Base-by-base conservation (phyloP, 2,329 filamentous ascomycete species). In the Dryadomyces quercivorus region DNA sequence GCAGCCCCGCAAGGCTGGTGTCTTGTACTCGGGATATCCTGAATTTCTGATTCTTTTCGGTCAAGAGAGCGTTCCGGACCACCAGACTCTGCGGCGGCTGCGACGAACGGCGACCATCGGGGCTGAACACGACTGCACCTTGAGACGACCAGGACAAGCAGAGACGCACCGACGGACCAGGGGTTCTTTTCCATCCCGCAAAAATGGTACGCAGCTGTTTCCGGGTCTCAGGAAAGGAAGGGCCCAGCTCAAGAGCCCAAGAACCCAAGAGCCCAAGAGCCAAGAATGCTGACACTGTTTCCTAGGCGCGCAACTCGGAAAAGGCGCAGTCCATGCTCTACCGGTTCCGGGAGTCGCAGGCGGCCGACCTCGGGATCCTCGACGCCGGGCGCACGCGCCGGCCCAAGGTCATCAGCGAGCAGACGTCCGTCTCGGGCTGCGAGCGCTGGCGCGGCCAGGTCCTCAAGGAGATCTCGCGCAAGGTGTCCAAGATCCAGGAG, bases 241-340 rank as follows among this genome's bases (percentile, higher is more conserved):
- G 26, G 8, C 26, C n/a, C n/a, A n/a, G n/a, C n/a, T n/a, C n/a
- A n/a, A n/a, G n/a, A n/a, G n/a, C n/a, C n/a, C n/a, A n/a, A n/a
- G n/a, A n/a, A n/a, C n/a, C n/a, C n/a, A n/a, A n/a, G n/a, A n/a
- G n/a, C n/a, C n/a, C n/a, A n/a, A n/a, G n/a, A n/a, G n/a, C n/a
- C n/a, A n/a, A n/a, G n/a, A n/a, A n/a, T n/a, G n/a, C n/a, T n/a
- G n/a, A n/a, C n/a, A n/a, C n/a, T 31, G 26, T 31, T 26, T 21
- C 40, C 42, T 62, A 90, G 92, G 91, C 92, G 66, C 92, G 92
- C 67, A 96, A 97, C 71, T 92, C 88, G 48, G 92, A 97, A 79
- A 98, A 97, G 72, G 92, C 93, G 65, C 93, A 98, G 76, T 96
- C 91, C 50, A 98, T 98, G 92, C 92, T 98, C 70, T 98, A 96